Conservation (phyloP, 192 early-diverging fungal genomes). For the Powellomyces hirtus region DNA sequence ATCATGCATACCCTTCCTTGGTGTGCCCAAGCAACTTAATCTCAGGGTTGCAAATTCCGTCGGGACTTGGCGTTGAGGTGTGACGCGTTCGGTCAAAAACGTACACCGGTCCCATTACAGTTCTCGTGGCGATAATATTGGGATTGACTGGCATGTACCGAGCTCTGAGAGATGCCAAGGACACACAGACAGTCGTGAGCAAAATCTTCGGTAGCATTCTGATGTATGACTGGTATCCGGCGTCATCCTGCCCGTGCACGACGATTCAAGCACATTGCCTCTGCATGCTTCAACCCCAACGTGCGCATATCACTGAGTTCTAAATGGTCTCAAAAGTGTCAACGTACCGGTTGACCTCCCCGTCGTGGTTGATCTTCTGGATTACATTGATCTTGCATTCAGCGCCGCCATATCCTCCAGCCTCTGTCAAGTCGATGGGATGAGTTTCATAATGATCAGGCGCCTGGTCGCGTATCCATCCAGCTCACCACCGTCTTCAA, state of each 20-base stretch:
- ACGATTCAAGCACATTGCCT: too few species aligned
- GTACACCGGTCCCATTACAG: constrained; percentile 88
- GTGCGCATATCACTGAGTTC: too few species aligned
- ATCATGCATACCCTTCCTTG: constrained; percentile 79
- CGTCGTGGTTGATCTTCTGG: constrained; percentile 95
- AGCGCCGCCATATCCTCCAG: constrained; percentile 76
- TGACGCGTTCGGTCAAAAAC: constrained; percentile 94
- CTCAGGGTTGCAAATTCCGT: constrained; percentile 81
- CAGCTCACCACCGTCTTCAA: constrained; percentile 56
- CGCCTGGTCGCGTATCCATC: too few species aligned
- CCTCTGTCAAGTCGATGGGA: constrained; percentile 45
- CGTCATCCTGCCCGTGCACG: too few species aligned
- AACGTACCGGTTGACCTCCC: constrained; percentile 83
- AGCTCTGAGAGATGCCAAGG: constrained; percentile 66
- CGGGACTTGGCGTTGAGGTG: constrained; percentile 69
- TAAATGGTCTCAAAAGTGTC: background rate
- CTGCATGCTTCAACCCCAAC: too few species aligned
- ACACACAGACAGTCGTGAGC: too few species aligned
- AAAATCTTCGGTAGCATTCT: background rate
- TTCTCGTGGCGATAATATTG: constrained; percentile 94
- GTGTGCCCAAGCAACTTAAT: constrained; percentile 83
- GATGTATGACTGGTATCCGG: too few species aligned
- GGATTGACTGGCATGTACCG: constrained; percentile 96
- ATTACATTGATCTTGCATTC: constrained; percentile 82
- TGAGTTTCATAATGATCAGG: background rate